Evolutionary conservation across 1,284 basidiomycete genomes (phyloP).

Genomic region (Leccinum fallax): DNA sequence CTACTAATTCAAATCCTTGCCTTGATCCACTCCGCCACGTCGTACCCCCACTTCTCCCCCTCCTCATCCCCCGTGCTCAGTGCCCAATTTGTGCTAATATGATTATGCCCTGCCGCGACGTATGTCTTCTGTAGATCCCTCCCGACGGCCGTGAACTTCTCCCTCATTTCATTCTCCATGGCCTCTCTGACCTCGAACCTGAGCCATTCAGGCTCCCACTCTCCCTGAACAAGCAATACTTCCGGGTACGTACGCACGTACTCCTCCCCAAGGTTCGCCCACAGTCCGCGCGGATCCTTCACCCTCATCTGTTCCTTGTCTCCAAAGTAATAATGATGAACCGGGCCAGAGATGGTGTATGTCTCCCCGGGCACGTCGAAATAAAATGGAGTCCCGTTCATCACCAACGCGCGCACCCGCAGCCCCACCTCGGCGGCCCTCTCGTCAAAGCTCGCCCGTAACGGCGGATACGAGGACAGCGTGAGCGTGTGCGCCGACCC

Average conservation of each 20-base stretch:
- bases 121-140: slow-evolving; percentile 34
- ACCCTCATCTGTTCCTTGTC: slow-evolving; percentile 40
- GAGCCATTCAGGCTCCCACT: slow-evolving; percentile 53
- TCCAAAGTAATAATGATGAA: slow-evolving; percentile 46
- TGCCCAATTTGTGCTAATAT: slow-evolving; percentile 56
- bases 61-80: slow-evolving; percentile 53
- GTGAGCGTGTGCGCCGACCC: slow-evolving; percentile 53
- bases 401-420: slow-evolving; percentile 46
- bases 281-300: slow-evolving; percentile 44
- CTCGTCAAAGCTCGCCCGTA: slow-evolving; percentile 26
- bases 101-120: slow-evolving; percentile 58
- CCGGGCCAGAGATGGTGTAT: slow-evolving; percentile 30
- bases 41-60: slow-evolving; percentile 63
- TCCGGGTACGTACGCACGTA: slow-evolving; percentile 44
- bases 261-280: slow-evolving; percentile 37
- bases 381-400: slow-evolving; percentile 48
- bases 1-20: slow-evolving; percentile 9
- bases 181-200: slow-evolving; percentile 37
- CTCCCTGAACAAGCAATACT: slow-evolving; percentile 48
- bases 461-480: slow-evolving; percentile 42
- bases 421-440: slow-evolving; percentile 31
- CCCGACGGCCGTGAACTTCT: slow-evolving; percentile 36
- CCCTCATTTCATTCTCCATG: slow-evolving; percentile 41
- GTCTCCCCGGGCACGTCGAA: slow-evolving; percentile 30
- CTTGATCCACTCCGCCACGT: slow-evolving; percentile 50